phyloP scores from a whole-genome alignment of 2,329 filamentous ascomycete genomes.

The Phaeosphaeriaceae sp. region DNA sequence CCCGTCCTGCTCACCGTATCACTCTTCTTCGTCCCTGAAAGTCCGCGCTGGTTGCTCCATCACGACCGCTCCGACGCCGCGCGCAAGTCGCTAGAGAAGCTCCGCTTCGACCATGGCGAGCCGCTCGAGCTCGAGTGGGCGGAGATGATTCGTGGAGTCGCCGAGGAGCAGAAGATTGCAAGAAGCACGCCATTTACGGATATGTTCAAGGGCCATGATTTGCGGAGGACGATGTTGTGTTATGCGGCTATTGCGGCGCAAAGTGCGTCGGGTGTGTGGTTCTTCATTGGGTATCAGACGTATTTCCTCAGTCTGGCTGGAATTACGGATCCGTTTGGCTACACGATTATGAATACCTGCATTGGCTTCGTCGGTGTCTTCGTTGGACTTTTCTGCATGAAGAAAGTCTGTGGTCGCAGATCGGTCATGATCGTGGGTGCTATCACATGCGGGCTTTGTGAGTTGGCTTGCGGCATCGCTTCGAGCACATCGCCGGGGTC shows the following conservation, averaged over 20 bases:
- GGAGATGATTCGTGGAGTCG: conserved; percentile 37
- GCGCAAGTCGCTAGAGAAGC: conserved; percentile 18
- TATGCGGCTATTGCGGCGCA: conserved; percentile 58
- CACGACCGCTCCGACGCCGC: conserved; percentile 23
- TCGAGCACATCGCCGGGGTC: conserved; percentile 34
- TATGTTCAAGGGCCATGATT: conserved; percentile 58
- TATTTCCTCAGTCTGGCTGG: conserved; percentile 49
- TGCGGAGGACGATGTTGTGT: conserved; percentile 60
- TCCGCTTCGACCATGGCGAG: conserved; percentile 28
- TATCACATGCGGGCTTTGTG: conserved; percentile 53
- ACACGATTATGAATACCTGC: conserved; percentile 60
- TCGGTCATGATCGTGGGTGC: conserved; percentile 59
- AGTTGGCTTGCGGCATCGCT: conserved; percentile 55
- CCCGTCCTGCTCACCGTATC: conserved; percentile 56
- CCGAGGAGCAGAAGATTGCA: conserved; percentile 53
- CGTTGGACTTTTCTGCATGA: conserved; percentile 59
- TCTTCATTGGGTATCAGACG: conserved; percentile 60
- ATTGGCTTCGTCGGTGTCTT: conserved; percentile 60
- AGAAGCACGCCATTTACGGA: conserved; percentile 59
- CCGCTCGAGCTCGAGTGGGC: conserved; percentile 34
- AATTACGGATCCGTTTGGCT: conserved; percentile 53
- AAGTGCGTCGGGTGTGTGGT: conserved; percentile 58
- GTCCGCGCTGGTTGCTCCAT: conserved; percentile 53
- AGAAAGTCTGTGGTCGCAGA: conserved; percentile 56
- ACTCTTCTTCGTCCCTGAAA: conserved; percentile 37